phyloP scores from a whole-genome alignment of 2,329 filamentous ascomycete species.

The Ascochyta lentis region DNA sequence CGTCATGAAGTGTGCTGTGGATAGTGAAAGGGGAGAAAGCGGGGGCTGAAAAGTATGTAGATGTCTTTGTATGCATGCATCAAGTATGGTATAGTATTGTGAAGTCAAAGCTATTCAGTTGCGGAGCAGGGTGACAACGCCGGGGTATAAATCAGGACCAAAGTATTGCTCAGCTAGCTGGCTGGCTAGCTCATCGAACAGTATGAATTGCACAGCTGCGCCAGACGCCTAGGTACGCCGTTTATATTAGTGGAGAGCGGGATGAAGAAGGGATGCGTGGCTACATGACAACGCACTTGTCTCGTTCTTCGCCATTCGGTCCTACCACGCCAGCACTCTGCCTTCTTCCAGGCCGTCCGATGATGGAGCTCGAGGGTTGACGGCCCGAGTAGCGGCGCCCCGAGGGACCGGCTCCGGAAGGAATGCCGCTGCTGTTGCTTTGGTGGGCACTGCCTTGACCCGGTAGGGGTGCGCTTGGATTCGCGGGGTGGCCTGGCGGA shows the following conservation, averaged over 20 bases:
- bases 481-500: constrained; percentile 54
- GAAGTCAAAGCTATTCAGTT: not conserved
- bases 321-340: constrained; percentile 33
- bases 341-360: constrained; percentile 30
- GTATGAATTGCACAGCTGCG: not conserved
- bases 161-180: not conserved
- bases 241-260: not conserved
- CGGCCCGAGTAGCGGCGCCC: constrained; percentile 25
- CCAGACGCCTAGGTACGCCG: not conserved
- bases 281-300: constrained; percentile 47
- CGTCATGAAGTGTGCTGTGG: not conserved
- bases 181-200: constrained; percentile 1
- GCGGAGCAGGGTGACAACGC: not conserved
- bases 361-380: constrained; percentile 15
- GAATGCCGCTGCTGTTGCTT: constrained; percentile 18
- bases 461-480: constrained; percentile 42
- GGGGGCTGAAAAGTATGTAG: not conserved
- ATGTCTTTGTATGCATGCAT: not conserved
- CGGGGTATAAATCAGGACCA: constrained; percentile 11
- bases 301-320: constrained; percentile 32
- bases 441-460: constrained; percentile 38
- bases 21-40: not conserved
- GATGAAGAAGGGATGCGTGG: not conserved
- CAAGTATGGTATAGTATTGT: not conserved
- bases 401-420: constrained; percentile 17